Conservation (phyloP, 148 eudicot species). For the Limonium bicolor region DNA sequence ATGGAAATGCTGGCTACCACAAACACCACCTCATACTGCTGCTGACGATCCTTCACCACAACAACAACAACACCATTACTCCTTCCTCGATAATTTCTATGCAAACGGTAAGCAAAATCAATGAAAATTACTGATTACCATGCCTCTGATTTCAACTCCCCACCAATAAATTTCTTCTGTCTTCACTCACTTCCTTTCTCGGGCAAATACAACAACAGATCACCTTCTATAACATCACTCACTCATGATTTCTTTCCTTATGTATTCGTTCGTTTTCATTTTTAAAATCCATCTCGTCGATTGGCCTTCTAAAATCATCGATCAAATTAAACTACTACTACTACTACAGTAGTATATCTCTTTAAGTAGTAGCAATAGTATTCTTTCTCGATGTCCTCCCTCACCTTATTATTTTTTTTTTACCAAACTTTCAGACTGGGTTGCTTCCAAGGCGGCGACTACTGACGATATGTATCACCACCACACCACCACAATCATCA, state of each 20-base stretch:
- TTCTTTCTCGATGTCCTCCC: no score
- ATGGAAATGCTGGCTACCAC: conserved; percentile 33
- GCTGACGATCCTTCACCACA: conserved; percentile 9
- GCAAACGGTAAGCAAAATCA: not conserved
- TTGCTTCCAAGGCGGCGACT: not conserved
- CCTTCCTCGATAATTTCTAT: not conserved
- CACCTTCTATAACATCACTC: no score
- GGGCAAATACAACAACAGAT: no score
- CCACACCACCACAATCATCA: no score
- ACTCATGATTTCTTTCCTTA: no score
- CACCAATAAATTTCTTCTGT: not conserved
- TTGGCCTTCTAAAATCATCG: not conserved
- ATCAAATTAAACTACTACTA: no score
- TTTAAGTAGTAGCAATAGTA: no score
- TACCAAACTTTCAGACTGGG: conserved; percentile 7
- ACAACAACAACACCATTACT: conserved; percentile 7
- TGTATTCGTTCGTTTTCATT: no score
- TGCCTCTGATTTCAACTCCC: not conserved
- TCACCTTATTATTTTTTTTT: no score
- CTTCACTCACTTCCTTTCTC: not conserved
- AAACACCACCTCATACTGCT: conserved; percentile 5
- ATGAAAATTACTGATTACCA: not conserved
- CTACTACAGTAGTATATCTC: no score
- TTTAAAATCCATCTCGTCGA: no score
- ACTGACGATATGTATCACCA: not conserved